Evolutionary conservation across 2,329 filamentous ascomycete species (phyloP).

Genomic region (Aspergillus clavatus): DNA sequence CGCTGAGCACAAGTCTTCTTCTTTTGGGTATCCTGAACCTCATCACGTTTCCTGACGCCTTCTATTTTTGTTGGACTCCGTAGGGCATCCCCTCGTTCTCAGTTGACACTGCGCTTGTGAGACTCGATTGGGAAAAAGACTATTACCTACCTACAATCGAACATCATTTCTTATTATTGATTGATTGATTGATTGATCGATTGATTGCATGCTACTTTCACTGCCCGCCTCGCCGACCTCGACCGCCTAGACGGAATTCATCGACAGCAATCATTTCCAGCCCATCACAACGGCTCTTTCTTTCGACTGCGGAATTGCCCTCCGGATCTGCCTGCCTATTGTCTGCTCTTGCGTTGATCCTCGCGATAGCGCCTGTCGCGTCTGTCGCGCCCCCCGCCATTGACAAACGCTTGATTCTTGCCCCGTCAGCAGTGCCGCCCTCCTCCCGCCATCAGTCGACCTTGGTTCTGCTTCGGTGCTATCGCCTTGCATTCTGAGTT

Average conservation of each 20-base stretch:
- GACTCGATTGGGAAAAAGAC: too few relatives aligned
- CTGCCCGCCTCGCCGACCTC: background rate
- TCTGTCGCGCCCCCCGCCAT: constrained; percentile 14
- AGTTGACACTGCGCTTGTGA: background rate
- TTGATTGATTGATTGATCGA: too few relatives aligned
- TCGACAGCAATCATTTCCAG: background rate
- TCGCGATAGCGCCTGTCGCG: constrained; percentile 11
- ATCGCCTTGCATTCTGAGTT: constrained; percentile 2
- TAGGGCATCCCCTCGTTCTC: background rate
- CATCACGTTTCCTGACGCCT: background rate
- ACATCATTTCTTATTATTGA: too few relatives aligned
- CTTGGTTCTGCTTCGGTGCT: constrained; percentile 4
- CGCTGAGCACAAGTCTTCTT: constrained; percentile 6
- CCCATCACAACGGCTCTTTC: background rate
- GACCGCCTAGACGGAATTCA: background rate
- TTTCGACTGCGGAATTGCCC: background rate
- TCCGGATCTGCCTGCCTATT: background rate
- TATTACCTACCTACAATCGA: too few relatives aligned
- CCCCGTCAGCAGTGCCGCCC: constrained; percentile 1
- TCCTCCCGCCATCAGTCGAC: constrained; percentile 1
- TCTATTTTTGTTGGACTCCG: background rate
- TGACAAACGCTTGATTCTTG: constrained; percentile 4
- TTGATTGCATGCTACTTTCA: background rate
- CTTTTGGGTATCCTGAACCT: too few relatives aligned
- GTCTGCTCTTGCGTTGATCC: constrained; percentile 3